phyloP scores from a whole-genome alignment of 768 basidiomycete species.

The Mycena filopes region DNA sequence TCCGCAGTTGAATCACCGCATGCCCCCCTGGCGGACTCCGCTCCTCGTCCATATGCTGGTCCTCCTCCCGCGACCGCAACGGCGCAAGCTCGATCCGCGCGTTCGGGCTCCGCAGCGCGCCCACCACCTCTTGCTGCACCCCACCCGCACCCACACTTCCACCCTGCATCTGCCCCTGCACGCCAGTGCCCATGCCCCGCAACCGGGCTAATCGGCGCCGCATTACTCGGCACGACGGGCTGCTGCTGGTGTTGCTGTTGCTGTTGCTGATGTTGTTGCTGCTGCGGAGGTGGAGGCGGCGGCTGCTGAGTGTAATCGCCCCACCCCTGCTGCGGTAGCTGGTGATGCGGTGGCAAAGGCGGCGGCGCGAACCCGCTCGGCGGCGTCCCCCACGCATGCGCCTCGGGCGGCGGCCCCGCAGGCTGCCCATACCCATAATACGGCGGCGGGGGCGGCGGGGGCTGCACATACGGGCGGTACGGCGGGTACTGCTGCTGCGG shows the following conservation, averaged over 20 bases:
- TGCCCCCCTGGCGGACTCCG: constrained; percentile 35
- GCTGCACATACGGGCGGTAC: constrained; percentile 39
- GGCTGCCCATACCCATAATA: constrained; percentile 28
- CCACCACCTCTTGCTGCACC: constrained; percentile 34
- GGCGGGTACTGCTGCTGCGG: constrained; percentile 38
- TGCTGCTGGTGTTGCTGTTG: constrained; percentile 15
- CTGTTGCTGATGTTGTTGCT: constrained; percentile 36
- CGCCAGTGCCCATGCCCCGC: constrained; percentile 1
- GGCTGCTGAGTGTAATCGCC: constrained; percentile 32
- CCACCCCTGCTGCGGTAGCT: constrained; percentile 11
- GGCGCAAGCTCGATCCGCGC: constrained; percentile 70
- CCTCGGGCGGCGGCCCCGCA: constrained; percentile 39
- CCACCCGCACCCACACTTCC: constrained; percentile 9
- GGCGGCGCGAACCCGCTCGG: constrained; percentile 37
- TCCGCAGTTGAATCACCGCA: constrained; percentile 49
- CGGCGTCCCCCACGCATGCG: constrained; percentile 38
- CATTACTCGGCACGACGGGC: neutral
- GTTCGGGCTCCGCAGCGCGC: constrained; percentile 36
- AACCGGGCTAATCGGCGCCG: neutral
- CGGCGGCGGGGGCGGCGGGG: constrained; percentile 37
- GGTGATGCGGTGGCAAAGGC: constrained; percentile 12
- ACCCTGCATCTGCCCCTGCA: neutral
- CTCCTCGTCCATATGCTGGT: constrained; percentile 25
- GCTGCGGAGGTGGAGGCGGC: constrained; percentile 17
- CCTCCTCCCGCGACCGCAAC: constrained; percentile 44